phyloP scores from a whole-genome alignment of 2,329 filamentous ascomycete species.

The Calcarisporium arbuscula region DNA sequence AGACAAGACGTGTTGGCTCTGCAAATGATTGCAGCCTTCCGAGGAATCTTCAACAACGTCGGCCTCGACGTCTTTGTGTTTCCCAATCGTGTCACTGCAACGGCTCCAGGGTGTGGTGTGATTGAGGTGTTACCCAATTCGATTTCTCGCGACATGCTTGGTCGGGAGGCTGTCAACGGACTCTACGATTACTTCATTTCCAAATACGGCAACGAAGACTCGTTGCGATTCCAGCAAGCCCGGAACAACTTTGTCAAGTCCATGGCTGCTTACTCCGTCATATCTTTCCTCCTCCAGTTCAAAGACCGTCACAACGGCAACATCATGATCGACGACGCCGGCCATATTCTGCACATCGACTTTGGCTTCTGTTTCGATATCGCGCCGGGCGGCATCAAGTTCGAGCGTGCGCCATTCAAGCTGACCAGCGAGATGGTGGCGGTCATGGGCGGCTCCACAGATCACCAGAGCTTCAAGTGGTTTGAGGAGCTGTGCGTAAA shows the following conservation, averaged over 20 bases:
- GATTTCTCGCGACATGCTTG: constrained; percentile 97
- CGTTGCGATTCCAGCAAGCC: constrained; percentile 88
- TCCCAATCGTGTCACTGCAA: constrained; percentile 94
- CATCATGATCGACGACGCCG: constrained; percentile 98
- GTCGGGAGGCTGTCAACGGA: constrained; percentile 94
- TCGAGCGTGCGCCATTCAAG: constrained; percentile 97
- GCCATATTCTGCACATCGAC: constrained; percentile 97
- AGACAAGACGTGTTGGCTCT: constrained; percentile 93
- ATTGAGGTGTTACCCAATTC: constrained; percentile 98
- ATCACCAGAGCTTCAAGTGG: constrained; percentile 84
- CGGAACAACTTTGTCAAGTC: constrained; percentile 97
- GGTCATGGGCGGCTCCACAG: constrained; percentile 89
- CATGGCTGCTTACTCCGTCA: constrained; percentile 97
- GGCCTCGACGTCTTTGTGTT: constrained; percentile 96
- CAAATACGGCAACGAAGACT: constrained; percentile 96
- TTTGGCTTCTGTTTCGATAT: constrained; percentile 99
- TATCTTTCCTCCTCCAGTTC: constrained; percentile 95
- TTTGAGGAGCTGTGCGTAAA: constrained; percentile 97
- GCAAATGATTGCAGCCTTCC: constrained; percentile 96
- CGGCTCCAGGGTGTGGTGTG: constrained; percentile 92
- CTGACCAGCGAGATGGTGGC: constrained; percentile 95
- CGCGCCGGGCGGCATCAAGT: constrained; percentile 91
- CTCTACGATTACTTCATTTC: constrained; percentile 97
- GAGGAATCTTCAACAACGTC: constrained; percentile 91
- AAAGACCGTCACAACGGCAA: constrained; percentile 99